These are phyloP conservation scores for Aphanomyces stellatus DNA, from an alignment of 352 stramenopile species.

Conservation along the genomic window DNA sequence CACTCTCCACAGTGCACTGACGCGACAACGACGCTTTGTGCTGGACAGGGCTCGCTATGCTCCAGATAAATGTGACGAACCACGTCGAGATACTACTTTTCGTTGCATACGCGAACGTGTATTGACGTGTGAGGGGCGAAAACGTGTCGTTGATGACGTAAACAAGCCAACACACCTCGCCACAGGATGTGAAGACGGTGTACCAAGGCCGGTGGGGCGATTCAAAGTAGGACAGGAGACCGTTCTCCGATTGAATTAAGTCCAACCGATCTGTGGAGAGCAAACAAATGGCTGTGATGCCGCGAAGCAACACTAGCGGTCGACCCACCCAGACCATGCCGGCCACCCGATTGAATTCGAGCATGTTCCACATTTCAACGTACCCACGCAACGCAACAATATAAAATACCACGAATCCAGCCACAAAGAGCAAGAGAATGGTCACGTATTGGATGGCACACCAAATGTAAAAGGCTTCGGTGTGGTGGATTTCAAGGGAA, in stretches of 20 bases:
- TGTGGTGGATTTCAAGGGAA: background rate
- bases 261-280: background rate
- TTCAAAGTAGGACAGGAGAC: background rate
- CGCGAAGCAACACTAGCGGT: background rate
- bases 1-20: no score
- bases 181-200: background rate
- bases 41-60: background rate
- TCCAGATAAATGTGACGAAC: background rate
- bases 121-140: background rate
- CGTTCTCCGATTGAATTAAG: background rate
- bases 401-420: background rate
- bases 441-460: background rate
- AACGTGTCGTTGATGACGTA: conserved; percentile 11
- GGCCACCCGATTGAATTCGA: background rate
- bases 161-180: conserved; percentile 5
- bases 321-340: conserved; percentile 6
- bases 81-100: background rate
- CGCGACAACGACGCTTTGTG: background rate
- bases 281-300: background rate
- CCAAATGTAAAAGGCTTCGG: background rate
- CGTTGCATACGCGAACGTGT: background rate
- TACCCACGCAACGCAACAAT: background rate
- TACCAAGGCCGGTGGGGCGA: background rate
- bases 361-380: background rate
- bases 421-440: background rate